Evolutionary conservation across 257 asterid species (phyloP), one percentile per base, ranked within the genome.

Genomic region (Solanum sitiens): DNA sequence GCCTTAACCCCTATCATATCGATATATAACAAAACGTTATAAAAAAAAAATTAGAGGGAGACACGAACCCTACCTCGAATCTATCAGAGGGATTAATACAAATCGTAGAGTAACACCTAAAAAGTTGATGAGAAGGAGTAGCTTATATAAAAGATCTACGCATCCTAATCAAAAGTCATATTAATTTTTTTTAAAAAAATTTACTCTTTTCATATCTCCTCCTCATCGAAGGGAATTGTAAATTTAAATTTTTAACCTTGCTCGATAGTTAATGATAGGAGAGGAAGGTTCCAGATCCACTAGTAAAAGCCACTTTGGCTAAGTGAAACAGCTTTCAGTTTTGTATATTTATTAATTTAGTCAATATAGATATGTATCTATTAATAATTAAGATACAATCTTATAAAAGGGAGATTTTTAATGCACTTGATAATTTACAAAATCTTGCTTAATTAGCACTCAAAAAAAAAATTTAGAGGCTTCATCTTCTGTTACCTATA

Each of bases 401-500:
- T 40, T 40, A 27, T 68, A 68, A 77, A 77, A 77, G 63, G 25
- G 4, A 77, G 25, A 77, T 44, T 40, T 32, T 8, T 11, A 77
- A 73, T 35, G 30, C 11, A 18, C n/a, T 71, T 71, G 20, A 74
- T 39, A 2, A 40, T n/a, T 40, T 75, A 23, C 23, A n/a, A 75
- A 14, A 40, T 40, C 33, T 20, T 20, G 11, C 2, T n/a, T 23
- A 32, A 71, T 8, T 32, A 40, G 83, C 59, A 12, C 21, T 53
- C 35, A 40, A 75, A 56, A 56, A 0, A 6, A 1, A 0, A 3
- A 8, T 33, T 33, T 4, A 75, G 23, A 79, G 65, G 25, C 37
- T 44, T 77, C n/a, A 0, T 44, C 39, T 44, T 44, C 39, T 32
- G 2, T 79, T 63, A 63, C 39, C 77, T 76, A 74, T 94, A 94